These are phyloP conservation scores for Dendrostoma leiphaemia DNA, from an alignment of 2,329 filamentous ascomycete genomes.

Conservation along the genomic window DNA sequence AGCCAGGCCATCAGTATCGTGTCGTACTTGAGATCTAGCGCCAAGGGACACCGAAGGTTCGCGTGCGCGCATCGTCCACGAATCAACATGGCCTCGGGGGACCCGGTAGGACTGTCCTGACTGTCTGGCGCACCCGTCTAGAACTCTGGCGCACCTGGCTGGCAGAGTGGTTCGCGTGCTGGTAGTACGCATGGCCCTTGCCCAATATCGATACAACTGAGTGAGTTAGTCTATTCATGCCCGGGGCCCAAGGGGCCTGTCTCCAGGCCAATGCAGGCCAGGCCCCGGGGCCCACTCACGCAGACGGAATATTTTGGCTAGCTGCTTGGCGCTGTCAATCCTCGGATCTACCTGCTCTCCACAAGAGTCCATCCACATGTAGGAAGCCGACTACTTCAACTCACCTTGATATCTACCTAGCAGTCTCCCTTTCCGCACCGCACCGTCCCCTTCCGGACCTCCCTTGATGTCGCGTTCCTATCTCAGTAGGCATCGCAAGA, in stretches of 20 bases:
- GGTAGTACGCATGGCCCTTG: background rate
- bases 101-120: background rate
- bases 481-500: too few relatives aligned
- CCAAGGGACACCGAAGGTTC: background rate
- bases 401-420: slow-evolving; percentile 3
- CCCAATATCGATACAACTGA: slow-evolving; percentile 3
- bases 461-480: background rate
- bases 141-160: background rate
- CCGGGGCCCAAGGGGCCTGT: background rate
- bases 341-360: slow-evolving; percentile 5
- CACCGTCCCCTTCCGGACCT: slow-evolving; percentile 6
- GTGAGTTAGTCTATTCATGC: background rate
- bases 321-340: slow-evolving; percentile 13
- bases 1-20: too few relatives aligned
- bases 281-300: background rate
- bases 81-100: background rate
- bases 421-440: slow-evolving; percentile 5
- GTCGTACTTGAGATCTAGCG: background rate
- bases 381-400: slow-evolving; percentile 17
- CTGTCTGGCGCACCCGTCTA: background rate
- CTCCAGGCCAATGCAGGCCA: background rate
- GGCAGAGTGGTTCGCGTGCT: background rate
- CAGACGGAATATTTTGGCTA: slow-evolving; percentile 20
- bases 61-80: background rate
- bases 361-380: slow-evolving; percentile 16